A percentile compares a stretch with the other conserved stretches of the same genome.
Conservation (phyloP, 805 yeast species). For the Groenewaldozyma salmanticensis region DNA sequence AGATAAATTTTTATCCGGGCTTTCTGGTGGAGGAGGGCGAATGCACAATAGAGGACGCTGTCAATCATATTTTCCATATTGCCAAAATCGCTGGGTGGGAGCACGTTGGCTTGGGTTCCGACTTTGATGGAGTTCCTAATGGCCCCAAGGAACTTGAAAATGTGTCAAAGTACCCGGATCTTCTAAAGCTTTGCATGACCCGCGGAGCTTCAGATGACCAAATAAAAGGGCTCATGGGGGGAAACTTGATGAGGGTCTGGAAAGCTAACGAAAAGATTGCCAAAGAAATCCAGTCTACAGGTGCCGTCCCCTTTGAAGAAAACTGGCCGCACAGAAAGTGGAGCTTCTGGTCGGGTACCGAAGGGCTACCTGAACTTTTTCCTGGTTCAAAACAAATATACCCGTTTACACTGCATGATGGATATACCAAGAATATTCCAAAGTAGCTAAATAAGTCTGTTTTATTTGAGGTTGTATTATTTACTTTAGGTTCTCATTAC, state of each 20-base stretch:
- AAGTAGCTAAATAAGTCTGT: no score
- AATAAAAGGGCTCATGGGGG: slow-evolving; percentile 12
- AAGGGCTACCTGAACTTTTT: not conserved
- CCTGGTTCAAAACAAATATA: not conserved
- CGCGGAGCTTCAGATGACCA: slow-evolving; percentile 36
- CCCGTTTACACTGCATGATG: no score
- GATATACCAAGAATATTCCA: no score
- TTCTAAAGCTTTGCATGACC: slow-evolving; percentile 28
- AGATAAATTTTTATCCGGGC: slow-evolving; percentile 37
- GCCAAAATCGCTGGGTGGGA: slow-evolving; percentile 41
- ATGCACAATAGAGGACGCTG: slow-evolving; percentile 35
- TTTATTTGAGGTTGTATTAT: not conserved
- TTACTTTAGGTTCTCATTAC: not conserved
- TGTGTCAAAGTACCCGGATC: slow-evolving; percentile 45
- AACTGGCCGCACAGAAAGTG: no score
- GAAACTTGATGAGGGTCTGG: slow-evolving; percentile 13
- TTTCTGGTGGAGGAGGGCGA: slow-evolving; percentile 24
- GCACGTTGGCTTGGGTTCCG: slow-evolving; percentile 43
- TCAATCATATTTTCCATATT: slow-evolving; percentile 35
- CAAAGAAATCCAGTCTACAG: no score
- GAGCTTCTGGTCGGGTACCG: no score
- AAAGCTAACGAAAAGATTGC: slow-evolving; percentile 10
- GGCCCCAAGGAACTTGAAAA: slow-evolving; percentile 46
- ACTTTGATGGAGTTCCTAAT: slow-evolving; percentile 42
- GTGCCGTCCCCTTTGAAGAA: no score